phyloP scores from a whole-genome alignment of 768 basidiomycete genomes.

The Termitomyces sp. region DNA sequence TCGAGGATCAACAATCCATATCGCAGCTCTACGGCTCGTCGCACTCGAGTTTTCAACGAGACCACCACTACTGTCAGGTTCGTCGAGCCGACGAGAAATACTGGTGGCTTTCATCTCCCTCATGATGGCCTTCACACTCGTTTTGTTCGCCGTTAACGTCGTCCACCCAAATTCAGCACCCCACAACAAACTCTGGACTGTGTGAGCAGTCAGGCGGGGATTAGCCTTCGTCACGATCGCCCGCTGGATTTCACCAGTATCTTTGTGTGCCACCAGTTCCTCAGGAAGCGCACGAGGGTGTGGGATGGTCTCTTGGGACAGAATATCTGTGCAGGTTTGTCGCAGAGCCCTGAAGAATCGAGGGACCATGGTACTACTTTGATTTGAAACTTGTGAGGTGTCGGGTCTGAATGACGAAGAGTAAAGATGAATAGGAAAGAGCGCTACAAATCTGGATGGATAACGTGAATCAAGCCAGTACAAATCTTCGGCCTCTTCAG shows the following conservation, averaged over 20 bases:
- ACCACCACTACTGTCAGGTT: conserved; percentile 11
- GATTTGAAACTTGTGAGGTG: conserved; percentile 4
- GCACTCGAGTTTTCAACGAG: conserved; percentile 4
- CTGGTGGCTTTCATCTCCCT: conserved; percentile 51
- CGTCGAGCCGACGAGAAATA: conserved; percentile 26
- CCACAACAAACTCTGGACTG: conserved; percentile 64
- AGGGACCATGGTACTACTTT: background rate
- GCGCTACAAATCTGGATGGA: conserved; percentile 42
- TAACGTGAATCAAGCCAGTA: conserved; percentile 69
- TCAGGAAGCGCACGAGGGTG: conserved; percentile 26
- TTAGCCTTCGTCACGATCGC: conserved; percentile 50
- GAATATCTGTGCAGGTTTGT: conserved; percentile 47
- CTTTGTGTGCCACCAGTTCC: conserved; percentile 9
- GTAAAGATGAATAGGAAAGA: conserved; percentile 55
- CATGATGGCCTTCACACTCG: conserved; percentile 72
- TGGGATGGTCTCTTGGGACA: conserved; percentile 40
- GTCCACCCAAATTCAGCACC: conserved; percentile 74
- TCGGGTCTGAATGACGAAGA: conserved; percentile 21
- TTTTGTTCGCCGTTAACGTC: conserved; percentile 81
- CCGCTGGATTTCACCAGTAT: conserved; percentile 39
- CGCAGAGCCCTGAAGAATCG: conserved; percentile 46
- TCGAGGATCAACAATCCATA: conserved; percentile 78
- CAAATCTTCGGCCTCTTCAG: conserved; percentile 27
- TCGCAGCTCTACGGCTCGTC: conserved; percentile 18
- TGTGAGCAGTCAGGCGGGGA: conserved; percentile 68